Base-by-base conservation (phyloP, 306 rosid species). In the Lathyrus tuberosus region DNA sequence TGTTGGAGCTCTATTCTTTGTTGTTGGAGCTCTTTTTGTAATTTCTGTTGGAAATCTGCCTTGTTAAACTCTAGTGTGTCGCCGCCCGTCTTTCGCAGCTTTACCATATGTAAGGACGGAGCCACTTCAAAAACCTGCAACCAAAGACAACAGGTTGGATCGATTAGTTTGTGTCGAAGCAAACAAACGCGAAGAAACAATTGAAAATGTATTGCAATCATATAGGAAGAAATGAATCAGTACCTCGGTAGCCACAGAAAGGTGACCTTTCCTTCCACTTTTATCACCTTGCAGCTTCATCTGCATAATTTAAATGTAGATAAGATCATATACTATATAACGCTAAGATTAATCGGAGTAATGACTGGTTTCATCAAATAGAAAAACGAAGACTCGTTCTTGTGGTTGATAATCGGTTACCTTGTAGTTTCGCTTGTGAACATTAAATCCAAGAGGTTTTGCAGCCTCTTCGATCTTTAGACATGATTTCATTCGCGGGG, bases 31-130 rank as follows among this genome's bases (percentile, higher is more conserved):
- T n/a, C n/a, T n/a, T n/a, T n/a, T n/a, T n/a, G n/a, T n/a, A n/a
- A n/a, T n/a, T n/a, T n/a, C n/a, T n/a, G n/a, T n/a, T n/a, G n/a
- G n/a, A n/a, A n/a, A n/a, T n/a, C n/a, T n/a, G n/a, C n/a, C n/a
- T n/a, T n/a, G n/a, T n/a, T n/a, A n/a, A 91, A 94, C 83, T 94
- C 99, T 4, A 94, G 84, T 6, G 99, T 94, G 82, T 94, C 99
- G 11, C 99, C 99, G 1, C 97, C 91, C 0, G 97, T 91, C 79
- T 94, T 94, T 60, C 92, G 81, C 62, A 94, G 83, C 87, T 91
- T 97, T 31, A 82, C 86, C 86, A 82, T 65, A 76, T 82, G 86
- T 65, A 82, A 65, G 28, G 86, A 82, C 40, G 86, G 86, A 51
- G 86, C 86, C 65, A 82, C 86, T 65, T 82, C 86, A 2, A 82